phyloP scores from a whole-genome alignment of 495 filamentous ascomycete genomes.

The Annulohypoxylon moriforme region DNA sequence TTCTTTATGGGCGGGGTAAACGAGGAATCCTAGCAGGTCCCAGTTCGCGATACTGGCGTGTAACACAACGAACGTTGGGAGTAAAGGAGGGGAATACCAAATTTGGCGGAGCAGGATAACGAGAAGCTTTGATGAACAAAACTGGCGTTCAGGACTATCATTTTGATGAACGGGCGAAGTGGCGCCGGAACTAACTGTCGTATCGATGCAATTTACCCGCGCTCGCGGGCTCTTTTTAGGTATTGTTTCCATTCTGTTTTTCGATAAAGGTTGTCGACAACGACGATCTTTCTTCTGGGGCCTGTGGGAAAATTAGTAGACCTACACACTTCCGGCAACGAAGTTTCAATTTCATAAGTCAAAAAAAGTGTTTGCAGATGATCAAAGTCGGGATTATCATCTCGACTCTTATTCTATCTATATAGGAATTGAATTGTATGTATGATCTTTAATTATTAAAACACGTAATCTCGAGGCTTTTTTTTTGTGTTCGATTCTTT shows the following conservation, averaged over 20 bases:
- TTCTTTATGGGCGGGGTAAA: conserved; percentile 59
- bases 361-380: conserved; percentile 14
- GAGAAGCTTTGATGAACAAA: conserved; percentile 40
- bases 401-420: conserved; percentile 8
- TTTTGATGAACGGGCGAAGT: conserved; percentile 29
- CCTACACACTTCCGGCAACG: conserved; percentile 30
- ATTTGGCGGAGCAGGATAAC: conserved; percentile 40
- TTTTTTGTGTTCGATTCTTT: neutral
- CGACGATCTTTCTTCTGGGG: conserved; percentile 13
- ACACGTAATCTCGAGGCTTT: neutral
- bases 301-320: conserved; percentile 12
- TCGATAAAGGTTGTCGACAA: conserved; percentile 18
- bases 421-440: conserved; percentile 15
- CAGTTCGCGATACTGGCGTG: conserved; percentile 12
- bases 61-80: conserved; percentile 20
- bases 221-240: conserved; percentile 18
- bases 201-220: conserved; percentile 36
- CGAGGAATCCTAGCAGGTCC: conserved; percentile 52
- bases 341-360: conserved; percentile 15
- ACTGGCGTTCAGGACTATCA: conserved; percentile 40
- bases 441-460: conserved; percentile 11
- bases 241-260: conserved; percentile 20
- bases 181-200: conserved; percentile 20
- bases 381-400: conserved; percentile 12
- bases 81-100: conserved; percentile 24